A percentile compares a stretch with the other conserved stretches of the same genome.
Conservation (phyloP, 306 rosid species). For the Cucumis sativus region DNA sequence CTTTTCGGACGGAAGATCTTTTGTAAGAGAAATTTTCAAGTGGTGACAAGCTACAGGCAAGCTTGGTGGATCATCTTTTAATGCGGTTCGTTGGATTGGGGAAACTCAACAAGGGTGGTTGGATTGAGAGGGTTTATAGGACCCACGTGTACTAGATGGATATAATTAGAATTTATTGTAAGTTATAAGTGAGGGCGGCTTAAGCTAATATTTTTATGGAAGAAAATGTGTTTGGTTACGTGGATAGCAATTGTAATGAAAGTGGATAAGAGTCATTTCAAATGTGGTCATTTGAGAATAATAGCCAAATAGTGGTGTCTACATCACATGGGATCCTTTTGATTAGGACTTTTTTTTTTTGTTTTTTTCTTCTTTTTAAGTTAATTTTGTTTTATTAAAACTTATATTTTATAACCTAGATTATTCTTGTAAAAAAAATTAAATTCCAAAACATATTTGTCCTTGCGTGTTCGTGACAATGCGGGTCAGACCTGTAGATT, state of each 20-base stretch:
- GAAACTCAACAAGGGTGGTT: neutral
- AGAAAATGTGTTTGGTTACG: neutral
- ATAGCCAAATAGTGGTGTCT: neutral
- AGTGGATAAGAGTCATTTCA: neutral
- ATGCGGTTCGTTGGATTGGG: neutral
- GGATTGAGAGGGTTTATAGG: neutral
- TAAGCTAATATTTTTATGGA: neutral
- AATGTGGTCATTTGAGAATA: neutral
- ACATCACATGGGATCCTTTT: neutral
- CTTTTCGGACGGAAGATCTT: neutral
- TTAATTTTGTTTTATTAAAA: neutral
- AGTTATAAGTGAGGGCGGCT: neutral
- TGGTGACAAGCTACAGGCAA: neutral
- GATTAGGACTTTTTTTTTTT: neutral
- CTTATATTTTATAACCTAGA: no score
- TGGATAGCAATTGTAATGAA: neutral
- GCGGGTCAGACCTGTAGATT: no score
- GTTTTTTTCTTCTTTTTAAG: neutral
- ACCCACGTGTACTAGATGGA: neutral
- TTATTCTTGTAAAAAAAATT: no score
- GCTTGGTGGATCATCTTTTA: neutral
- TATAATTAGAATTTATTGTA: neutral
- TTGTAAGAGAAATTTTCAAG: neutral
- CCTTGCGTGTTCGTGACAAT: no score
- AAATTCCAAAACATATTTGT: no score